Base-by-base conservation (phyloP, 805 yeast species). In the Sporopachydermia lactativora region DNA sequence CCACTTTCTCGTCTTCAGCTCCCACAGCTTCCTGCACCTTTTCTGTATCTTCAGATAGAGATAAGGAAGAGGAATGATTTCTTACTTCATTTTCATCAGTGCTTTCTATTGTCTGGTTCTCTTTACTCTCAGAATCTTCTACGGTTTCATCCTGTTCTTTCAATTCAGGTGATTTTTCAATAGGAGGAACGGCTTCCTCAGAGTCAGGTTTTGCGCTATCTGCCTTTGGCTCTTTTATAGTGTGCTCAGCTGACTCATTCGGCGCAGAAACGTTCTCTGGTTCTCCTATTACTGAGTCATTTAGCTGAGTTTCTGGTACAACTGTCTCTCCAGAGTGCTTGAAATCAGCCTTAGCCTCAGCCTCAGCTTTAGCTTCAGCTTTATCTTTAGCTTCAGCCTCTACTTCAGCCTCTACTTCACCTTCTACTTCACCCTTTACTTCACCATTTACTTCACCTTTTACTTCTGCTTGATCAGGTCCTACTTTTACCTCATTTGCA, bases 391-490 rank as follows among this genome's bases (percentile, higher is more conserved):
- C 8, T 15, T 19, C 34, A 36, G 46, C 60, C 43, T 53, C 61
- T 35, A 45, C 49, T 38, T 45, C 45, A 38, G 50, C 49, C 49
- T 47, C 51, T 41, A 40, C 56, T 51, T 52, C 54, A 55, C 41
- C 42, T 52, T 60, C 34, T 43, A 47, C 40, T 52, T 53, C 36
- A 52, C 68, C 61, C 15, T 68, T 69, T 3, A 66, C 64, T 13
- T 55, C 50, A 41, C 49, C 49, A 4, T 44, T 60, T 45, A 48
- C 63, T 19, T 59, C 59, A 17, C 55, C 58, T 36, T 51, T 56
- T 35, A n/a, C n/a, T n/a, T n/a, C n/a, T n/a, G n/a, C n/a, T n/a
- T n/a, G n/a, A n/a, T 37, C 37, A 34, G 28, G 45, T 48, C 39
- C 36, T 35, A 18, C 39, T 38, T 45, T 57, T 35, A 41, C 50